These are phyloP conservation scores for Pythium coloratum DNA, from an alignment of 352 stramenopile species.

Conservation along the genomic window DNA sequence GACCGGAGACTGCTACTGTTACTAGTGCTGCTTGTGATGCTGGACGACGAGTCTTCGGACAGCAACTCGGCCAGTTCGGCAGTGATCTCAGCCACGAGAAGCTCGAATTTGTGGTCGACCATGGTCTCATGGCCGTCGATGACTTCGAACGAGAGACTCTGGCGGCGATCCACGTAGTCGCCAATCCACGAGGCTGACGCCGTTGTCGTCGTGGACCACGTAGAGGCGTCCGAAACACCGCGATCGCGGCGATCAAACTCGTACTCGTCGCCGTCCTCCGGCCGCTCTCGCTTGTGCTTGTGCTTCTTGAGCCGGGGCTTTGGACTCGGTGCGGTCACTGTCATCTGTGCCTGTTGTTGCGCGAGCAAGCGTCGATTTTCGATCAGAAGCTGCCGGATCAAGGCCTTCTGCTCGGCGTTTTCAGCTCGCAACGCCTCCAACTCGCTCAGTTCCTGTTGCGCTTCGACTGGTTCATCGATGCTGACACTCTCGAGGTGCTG, in stretches of 20 bases:
- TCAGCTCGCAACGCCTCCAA: slow-evolving; percentile 14
- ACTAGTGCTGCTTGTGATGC: neutral
- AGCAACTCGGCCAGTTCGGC: slow-evolving; percentile 15
- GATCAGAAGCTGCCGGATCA: slow-evolving; percentile 19
- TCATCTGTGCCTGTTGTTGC: neutral
- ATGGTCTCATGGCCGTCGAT: slow-evolving; percentile 16
- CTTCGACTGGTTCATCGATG: neutral
- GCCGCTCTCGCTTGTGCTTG: neutral
- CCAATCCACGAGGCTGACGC: neutral
- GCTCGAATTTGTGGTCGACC: slow-evolving; percentile 21
- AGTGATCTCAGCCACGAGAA: slow-evolving; percentile 20
- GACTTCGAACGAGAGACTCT: slow-evolving; percentile 8
- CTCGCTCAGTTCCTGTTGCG: slow-evolving; percentile 1
- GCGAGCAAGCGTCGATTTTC: slow-evolving; percentile 17
- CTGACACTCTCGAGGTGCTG: neutral
- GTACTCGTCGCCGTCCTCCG: neutral
- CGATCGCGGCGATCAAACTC: neutral
- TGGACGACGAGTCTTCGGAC: slow-evolving; percentile 8
- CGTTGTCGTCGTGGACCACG: neutral
- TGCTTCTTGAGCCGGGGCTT: neutral
- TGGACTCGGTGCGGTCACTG: neutral
- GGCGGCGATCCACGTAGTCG: neutral
- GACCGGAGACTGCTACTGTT: neutral
- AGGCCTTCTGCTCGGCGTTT: slow-evolving; percentile 20
- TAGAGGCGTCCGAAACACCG: slow-evolving; percentile 1